These are phyloP conservation scores for Xenoacremonium recifei DNA, from an alignment of 2,329 filamentous ascomycete species.

Conservation along the genomic window DNA sequence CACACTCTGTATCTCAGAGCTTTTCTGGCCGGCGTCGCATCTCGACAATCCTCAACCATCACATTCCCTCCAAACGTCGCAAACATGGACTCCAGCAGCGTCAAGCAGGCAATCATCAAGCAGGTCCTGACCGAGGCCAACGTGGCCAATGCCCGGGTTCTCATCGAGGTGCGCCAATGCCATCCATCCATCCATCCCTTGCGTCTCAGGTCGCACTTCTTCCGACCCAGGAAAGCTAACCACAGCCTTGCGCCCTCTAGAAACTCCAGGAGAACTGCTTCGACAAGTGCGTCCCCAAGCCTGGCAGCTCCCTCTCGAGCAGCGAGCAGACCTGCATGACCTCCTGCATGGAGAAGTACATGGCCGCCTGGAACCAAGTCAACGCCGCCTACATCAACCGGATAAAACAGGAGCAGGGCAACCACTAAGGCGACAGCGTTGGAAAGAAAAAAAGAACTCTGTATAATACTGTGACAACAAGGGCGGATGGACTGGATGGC, in stretches of 20 bases:
- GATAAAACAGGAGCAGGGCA: constrained; percentile 56
- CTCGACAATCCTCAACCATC: constrained; percentile 17
- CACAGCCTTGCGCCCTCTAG: constrained; percentile 37
- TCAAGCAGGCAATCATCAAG: constrained; percentile 63
- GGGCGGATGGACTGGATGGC: background rate
- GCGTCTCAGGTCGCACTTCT: background rate
- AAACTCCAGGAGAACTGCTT: constrained; percentile 84
- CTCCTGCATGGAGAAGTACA: constrained; percentile 83
- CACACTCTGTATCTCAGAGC: background rate
- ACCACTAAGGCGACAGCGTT: constrained; percentile 14
- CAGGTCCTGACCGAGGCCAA: constrained; percentile 64
- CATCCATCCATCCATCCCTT: constrained; percentile 4
- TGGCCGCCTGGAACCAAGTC: constrained; percentile 74
- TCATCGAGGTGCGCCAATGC: constrained; percentile 60
- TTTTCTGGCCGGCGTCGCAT: constrained; percentile 5
- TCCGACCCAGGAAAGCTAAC: constrained; percentile 1
- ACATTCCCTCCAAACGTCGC: constrained; percentile 17
- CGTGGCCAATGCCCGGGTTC: constrained; percentile 64
- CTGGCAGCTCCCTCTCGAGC: constrained; percentile 64
- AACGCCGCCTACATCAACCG: constrained; percentile 65
- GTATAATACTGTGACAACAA: constrained; percentile 27
- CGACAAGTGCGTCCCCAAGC: constrained; percentile 71
- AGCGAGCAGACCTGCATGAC: constrained; percentile 70
- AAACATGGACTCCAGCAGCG: constrained; percentile 56
- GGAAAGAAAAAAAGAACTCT: constrained; percentile 13